Percentiles rank a stretch among this genome's conserved stretches.
Conservation (phyloP, 2,329 filamentous ascomycete genomes). For the Rosellinia necatrix region DNA sequence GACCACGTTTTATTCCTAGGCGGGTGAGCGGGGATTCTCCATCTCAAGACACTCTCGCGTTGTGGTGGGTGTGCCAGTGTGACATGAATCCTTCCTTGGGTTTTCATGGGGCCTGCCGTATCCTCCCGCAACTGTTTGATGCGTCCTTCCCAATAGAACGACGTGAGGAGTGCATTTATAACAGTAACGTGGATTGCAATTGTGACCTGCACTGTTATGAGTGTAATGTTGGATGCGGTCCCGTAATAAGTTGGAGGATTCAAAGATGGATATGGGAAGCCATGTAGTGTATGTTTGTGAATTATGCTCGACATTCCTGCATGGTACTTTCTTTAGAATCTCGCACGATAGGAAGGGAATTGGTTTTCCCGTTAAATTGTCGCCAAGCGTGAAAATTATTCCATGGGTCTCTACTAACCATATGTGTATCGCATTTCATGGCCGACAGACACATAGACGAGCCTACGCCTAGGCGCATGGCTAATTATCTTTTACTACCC, state of each 20-base stretch:
- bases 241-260: slow-evolving; percentile 1
- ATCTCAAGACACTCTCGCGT: background rate
- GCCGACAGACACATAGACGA: no score
- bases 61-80: slow-evolving; percentile 19
- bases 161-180: no score
- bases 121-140: background rate
- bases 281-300: background rate
- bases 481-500: no score
- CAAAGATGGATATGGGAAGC: background rate
- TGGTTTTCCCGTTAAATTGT: background rate
- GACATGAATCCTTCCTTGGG: slow-evolving; percentile 11
- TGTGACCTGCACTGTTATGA: background rate
- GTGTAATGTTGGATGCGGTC: background rate
- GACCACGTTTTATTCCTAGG: slow-evolving; percentile 11
- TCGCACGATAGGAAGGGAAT: background rate
- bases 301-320: slow-evolving; percentile 10
- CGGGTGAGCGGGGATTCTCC: background rate
- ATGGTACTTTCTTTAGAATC: slow-evolving; percentile 12
- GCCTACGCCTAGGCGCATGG: no score
- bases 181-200: no score
- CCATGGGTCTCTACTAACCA: no score
- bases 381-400: background rate
- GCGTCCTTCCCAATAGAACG: no score
- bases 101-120: background rate
- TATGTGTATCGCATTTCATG: no score